Base-by-base conservation (phyloP, 192 early-diverging fungal species). In the Haplosporangium gracile region DNA sequence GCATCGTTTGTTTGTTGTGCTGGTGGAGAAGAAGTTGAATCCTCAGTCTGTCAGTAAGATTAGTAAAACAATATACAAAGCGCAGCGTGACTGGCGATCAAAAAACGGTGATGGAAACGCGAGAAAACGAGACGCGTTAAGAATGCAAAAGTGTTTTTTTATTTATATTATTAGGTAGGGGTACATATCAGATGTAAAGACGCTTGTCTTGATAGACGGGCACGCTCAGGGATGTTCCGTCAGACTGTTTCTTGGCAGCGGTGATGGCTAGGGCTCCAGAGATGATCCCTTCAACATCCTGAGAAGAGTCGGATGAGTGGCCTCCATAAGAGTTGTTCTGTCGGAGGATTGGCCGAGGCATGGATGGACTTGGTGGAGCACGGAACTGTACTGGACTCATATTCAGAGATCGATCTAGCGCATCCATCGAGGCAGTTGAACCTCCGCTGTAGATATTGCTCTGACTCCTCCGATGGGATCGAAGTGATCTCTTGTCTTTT, bases 361-460 rank as follows among this genome's bases (percentile, higher is more conserved):
- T 45, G 9, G 18, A 22, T 3, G 51, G 47, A 38, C 72, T 55
- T 26, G 77, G 60, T 1, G 70, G 65, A 34, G 38, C 32, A 49
- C 57, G 70, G 45, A 42, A 36, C 29, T 70, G 63, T 8, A 51
- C 42, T 11, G 76, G 76, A 26, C 77, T 69, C 34, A 43, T 68
- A 16, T 57, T 34, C 20, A 57, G 3, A 32, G 60, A 65, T 65
- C 60, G 60, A 65, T 65, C 29, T 32, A 65, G 13, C 4, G 60
- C 60, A 32, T 65, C 60, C 60, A 65, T 65, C 60, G 60, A 65
- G 13, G 60, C 60, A 15, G 60, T 65, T 26, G 60, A 65, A 29
- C 60, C 11, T 13, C n/a, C 60, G 26, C 26, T 29, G 13, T 65
- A 65, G 60, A 65, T 65, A 13, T 65, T 65, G 29, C 60, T 65